Conservation (phyloP, 148 eudicot species). For the Rhododendron griersonianum region DNA sequence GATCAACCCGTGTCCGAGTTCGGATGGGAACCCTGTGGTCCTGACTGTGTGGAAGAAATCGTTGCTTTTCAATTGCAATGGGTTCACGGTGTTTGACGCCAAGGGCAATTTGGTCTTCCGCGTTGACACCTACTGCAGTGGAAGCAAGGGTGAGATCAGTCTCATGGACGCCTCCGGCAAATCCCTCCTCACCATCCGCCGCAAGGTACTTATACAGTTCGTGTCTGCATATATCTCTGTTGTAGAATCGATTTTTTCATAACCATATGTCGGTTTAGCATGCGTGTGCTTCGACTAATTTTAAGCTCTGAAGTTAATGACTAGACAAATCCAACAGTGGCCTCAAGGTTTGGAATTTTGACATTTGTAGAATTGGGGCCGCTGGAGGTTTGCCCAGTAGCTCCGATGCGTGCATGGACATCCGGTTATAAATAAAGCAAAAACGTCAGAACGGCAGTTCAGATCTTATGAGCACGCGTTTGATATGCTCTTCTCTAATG, state of each 20-base stretch:
- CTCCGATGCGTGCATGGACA: no score
- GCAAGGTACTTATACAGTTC: conserved; percentile 43
- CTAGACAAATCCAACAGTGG: no score
- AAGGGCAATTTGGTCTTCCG: conserved; percentile 66
- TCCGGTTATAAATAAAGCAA: no score
- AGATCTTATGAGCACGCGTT: no score
- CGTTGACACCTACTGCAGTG: conserved; percentile 59
- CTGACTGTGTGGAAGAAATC: conserved; percentile 86
- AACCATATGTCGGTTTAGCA: neutral
- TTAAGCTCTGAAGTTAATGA: no score
- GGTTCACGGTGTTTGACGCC: conserved; percentile 66
- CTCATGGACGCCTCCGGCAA: conserved; percentile 74
- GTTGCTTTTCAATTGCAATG: conserved; percentile 57
- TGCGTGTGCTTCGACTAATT: neutral
- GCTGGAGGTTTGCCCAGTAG: no score
- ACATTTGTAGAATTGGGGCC: no score
- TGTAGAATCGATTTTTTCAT: no score
- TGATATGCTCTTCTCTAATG: neutral
- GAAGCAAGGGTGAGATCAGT: conserved; percentile 33
- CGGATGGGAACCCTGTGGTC: conserved; percentile 11
- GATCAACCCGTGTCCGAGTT: neutral
- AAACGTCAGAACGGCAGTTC: no score
- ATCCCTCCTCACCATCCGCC: conserved; percentile 72
- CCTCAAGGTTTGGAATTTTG: no score
- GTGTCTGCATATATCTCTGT: neutral